Evolutionary conservation across 1,284 basidiomycete species (phyloP).

Genomic region (Anthracocystis walkeri): DNA sequence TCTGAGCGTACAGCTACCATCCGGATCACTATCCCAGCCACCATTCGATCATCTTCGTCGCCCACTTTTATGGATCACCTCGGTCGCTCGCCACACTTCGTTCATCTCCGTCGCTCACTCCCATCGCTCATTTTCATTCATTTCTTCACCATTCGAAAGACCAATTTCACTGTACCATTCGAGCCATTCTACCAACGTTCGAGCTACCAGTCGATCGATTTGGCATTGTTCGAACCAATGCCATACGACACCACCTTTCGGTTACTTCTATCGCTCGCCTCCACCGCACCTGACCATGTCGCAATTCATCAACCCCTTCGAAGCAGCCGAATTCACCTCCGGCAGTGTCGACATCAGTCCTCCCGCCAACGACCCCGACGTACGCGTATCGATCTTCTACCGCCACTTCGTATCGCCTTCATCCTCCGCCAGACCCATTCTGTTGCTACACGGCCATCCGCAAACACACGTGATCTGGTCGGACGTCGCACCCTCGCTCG

Average conservation of each 20-base stretch:
- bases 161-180: too few relatives aligned
- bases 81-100: too few relatives aligned
- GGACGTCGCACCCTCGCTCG: slow-evolving; percentile 63
- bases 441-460: slow-evolving; percentile 70
- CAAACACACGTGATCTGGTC: slow-evolving; percentile 70
- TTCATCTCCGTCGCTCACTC: too few relatives aligned
- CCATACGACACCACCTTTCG: too few relatives aligned
- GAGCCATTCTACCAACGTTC: too few relatives aligned
- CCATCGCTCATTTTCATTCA: too few relatives aligned
- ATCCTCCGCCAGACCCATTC: slow-evolving; percentile 27
- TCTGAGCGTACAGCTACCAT: too few relatives aligned
- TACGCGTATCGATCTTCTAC: slow-evolving; percentile 34
- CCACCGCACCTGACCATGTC: slow-evolving; percentile 8
- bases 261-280: too few relatives aligned
- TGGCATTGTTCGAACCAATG: too few relatives aligned
- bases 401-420: slow-evolving; percentile 22
- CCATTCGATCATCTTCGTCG: not conserved
- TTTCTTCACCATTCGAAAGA: too few relatives aligned
- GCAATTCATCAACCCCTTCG: slow-evolving; percentile 22
- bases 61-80: too few relatives aligned
- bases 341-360: not conserved
- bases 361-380: slow-evolving; percentile 21
- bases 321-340: slow-evolving; percentile 14
- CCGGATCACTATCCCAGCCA: not conserved
- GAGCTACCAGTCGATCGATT: too few relatives aligned